Conservation (phyloP, 371 early-diverging fungal genomes). For the Massospora cicadina region DNA sequence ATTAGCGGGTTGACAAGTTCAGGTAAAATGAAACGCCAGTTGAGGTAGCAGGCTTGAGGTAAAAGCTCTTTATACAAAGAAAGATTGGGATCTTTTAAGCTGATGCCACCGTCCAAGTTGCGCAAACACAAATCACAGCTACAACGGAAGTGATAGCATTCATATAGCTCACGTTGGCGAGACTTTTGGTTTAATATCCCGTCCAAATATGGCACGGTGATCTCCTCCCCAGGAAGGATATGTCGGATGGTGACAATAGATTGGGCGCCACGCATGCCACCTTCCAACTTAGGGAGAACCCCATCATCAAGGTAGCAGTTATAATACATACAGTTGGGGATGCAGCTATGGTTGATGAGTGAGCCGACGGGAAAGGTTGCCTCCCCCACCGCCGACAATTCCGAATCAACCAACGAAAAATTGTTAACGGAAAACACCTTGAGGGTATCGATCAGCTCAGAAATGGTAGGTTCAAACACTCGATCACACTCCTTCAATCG, state of each 20-base stretch:
- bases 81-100: neutral
- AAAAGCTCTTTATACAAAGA: neutral
- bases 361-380: conserved; percentile 61
- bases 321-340: conserved; percentile 42
- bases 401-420: conserved; percentile 40
- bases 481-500: neutral
- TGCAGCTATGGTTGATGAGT: conserved; percentile 73
- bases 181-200: neutral
- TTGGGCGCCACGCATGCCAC: neutral
- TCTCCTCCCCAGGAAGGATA: neutral
- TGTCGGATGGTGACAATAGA: neutral
- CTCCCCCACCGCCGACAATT: conserved; percentile 48
- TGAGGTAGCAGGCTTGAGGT: neutral
- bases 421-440: conserved; percentile 60
- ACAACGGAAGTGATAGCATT: neutral
- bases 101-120: neutral
- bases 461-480: neutral
- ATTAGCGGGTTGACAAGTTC: neutral
- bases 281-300: neutral
- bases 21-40: neutral
- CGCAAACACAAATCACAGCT: neutral
- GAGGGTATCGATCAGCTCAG: conserved; percentile 26
- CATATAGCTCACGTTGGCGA: neutral
- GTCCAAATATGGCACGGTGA: neutral
- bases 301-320: neutral